Evolutionary conservation across 2,329 filamentous ascomycete genomes (phyloP).

Genomic region (Truncatella angustata): DNA sequence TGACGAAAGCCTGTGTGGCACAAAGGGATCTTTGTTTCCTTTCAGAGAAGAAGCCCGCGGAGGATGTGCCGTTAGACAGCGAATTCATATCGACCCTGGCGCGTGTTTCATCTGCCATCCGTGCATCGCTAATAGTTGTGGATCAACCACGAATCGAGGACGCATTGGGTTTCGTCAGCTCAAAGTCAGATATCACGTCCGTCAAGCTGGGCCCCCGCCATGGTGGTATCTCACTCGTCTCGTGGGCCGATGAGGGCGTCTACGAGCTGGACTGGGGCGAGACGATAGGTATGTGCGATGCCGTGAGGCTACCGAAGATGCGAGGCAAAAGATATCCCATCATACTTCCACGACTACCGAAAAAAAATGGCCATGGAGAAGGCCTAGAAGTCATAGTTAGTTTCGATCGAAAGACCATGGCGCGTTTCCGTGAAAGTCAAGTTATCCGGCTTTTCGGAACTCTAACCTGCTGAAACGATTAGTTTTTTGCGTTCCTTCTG

Average conservation of each 20-base stretch:
- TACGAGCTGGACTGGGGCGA: conserved; percentile 27
- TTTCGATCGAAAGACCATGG: conserved; percentile 17
- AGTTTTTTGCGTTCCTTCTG: too few species aligned
- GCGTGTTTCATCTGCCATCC: conserved; percentile 18
- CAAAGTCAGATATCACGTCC: conserved; percentile 7
- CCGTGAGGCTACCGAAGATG: conserved; percentile 23
- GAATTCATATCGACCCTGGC: conserved; percentile 12
- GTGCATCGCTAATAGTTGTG: conserved; percentile 16
- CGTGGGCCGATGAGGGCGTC: conserved; percentile 26
- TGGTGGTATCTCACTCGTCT: conserved; percentile 26
- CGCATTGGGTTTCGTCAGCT: conserved; percentile 18
- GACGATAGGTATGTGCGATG: conserved; percentile 21
- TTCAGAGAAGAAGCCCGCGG: neutral
- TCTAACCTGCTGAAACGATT: too few species aligned
- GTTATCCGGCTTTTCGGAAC: neutral
- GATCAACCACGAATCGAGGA: conserved; percentile 16
- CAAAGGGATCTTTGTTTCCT: conserved; percentile 14
- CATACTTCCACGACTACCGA: conserved; percentile 24
- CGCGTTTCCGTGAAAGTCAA: too few species aligned
- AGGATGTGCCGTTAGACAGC: neutral
- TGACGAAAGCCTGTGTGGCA: conserved; percentile 18
- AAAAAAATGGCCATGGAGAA: conserved; percentile 6
- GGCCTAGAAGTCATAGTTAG: conserved; percentile 25
- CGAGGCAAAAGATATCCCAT: conserved; percentile 22
- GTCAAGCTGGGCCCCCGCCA: conserved; percentile 19